Conservation (phyloP, 805 yeast species). For the Candida ulmi region DNA sequence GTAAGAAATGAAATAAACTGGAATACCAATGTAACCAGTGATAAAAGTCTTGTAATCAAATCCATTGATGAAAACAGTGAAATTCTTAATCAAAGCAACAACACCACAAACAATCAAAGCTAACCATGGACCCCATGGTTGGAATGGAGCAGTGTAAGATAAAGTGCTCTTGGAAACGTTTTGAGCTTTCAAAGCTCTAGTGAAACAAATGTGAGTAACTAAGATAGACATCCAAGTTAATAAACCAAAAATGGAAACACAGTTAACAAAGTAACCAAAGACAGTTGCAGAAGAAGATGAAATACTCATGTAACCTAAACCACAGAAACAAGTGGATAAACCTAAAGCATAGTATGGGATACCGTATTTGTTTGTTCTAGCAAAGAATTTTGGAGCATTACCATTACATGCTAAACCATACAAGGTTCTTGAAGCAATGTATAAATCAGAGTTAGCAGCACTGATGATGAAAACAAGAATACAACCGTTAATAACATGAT, state of each 20-base stretch:
- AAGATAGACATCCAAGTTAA: conserved; percentile 71
- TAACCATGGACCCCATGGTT: conserved; percentile 61
- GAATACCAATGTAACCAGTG: conserved; percentile 77
- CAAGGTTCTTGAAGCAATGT: conserved; percentile 69
- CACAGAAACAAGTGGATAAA: conserved; percentile 46
- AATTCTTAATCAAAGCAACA: conserved; percentile 61
- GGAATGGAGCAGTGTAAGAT: conserved; percentile 60
- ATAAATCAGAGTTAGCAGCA: conserved; percentile 76
- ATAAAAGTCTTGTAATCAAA: conserved; percentile 64
- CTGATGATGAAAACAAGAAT: conserved; percentile 73
- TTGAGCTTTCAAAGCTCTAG: conserved; percentile 61
- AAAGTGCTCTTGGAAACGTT: conserved; percentile 52
- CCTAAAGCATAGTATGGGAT: conserved; percentile 59
- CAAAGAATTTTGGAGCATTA: conserved; percentile 64
- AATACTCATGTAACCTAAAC: conserved; percentile 67
- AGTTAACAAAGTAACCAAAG: conserved; percentile 67
- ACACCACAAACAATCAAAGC: conserved; percentile 49
- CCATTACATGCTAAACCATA: conserved; percentile 71
- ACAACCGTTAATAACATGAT: conserved; percentile 73
- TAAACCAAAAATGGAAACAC: conserved; percentile 70
- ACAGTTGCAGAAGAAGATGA: conserved; percentile 49
- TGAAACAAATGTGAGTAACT: conserved; percentile 61
- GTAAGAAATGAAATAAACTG: conserved; percentile 50
- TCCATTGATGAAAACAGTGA: conserved; percentile 61
- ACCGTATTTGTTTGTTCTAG: conserved; percentile 62